Base-by-base conservation (phyloP, 2,329 filamentous ascomycete genomes). In the Pseudogymnoascus sp. region DNA sequence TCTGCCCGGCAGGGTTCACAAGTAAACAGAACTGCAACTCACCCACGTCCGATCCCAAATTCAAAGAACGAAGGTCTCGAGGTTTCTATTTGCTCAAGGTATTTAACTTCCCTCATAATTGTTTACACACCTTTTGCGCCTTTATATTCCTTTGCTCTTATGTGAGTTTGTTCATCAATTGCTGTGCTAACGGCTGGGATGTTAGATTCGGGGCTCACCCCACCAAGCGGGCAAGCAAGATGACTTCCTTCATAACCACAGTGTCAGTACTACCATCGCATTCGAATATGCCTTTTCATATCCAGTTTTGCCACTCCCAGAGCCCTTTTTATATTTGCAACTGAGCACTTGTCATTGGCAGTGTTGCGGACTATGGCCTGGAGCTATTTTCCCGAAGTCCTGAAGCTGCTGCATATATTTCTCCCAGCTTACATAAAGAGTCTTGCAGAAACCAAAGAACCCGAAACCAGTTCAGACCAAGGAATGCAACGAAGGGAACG, bases 381-480 rank as follows among this genome's bases (percentile, higher is more conserved):
- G 49, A 55, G 49, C 49, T 55, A 4, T 62, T 33, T 79, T 69
- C 74, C 74, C 76, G 69, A 75, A 74, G 67, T 74, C 76, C 66
- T 73, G 75, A 67, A 71, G 76, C 69, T 75, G 73, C 67, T 64
- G 60, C 49, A 60, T 66, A 67, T 67, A 45, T 65, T 71, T 77
- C 69, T 75, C 74, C 63, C 59, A 68, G 64, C 72, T 73, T 69
- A 78, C 72, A 70, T 63, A 71, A 39, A 68, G 58, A 23, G 55
- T 60, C 70, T 62, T 28, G 65, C 73, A 94, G 91, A 69, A 94
- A 94, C 79, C 88, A 92, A 75, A 89, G 92, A 72, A 91, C 90
- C 69, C 87, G 90, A 76, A 92, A 90, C 72, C 90, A 94, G 69
- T 97, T 97, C 80, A 91, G 92, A 73, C 91, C 93, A 38, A 90